Evolutionary conservation across 768 basidiomycete genomes (phyloP), one percentile per base, ranked within the genome.

Genomic region (Favolaschia claudopus): DNA sequence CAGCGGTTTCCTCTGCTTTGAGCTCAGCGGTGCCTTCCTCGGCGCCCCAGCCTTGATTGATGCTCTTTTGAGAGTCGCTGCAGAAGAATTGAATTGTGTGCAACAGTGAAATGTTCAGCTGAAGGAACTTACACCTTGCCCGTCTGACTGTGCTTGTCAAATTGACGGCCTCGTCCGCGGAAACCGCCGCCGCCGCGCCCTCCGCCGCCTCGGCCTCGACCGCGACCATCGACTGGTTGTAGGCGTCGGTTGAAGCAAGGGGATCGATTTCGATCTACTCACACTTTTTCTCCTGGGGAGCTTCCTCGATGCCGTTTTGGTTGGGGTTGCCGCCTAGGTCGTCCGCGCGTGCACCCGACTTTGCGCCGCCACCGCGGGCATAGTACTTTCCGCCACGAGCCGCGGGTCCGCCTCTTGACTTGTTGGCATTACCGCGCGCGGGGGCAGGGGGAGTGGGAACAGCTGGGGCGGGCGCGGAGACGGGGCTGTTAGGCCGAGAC

Each of bases 21-120:
- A 93, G 83, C 76, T 98, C 96, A 34, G 90, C 74, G 66, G 79
- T 83, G 67, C 91, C 94, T 67, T 95, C 92, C 63, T 95, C 93
- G 37, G 91, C 93, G 64, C 96, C 96, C 96, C 96, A 99, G 65
- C 89, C 90, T 71, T 94, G 91, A 73, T 93, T 91, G 68, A 96
- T 78, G 80, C 93, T 94, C 85, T 98, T 99, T 67, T 95, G 92
- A 40, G 93, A 90, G 78, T 99, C 96, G 73, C 93, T 95, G 62
- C 13, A 56, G 44, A 56, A 58, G 49, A 49, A n/a, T n/a, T n/a
- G n/a, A n/a, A n/a, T n/a, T 31, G 66, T 53, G 58, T 55, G 63
- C 59, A 60, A 61, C 44, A 56, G 57, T 54, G 54, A 47, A 46
- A 38, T 40, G 14, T 36, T 17, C 31, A 28, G 55, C n/a, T 17